These are phyloP conservation scores for Fraxinus baroniana DNA, from an alignment of 305 asterid species.

Conservation along the genomic window DNA sequence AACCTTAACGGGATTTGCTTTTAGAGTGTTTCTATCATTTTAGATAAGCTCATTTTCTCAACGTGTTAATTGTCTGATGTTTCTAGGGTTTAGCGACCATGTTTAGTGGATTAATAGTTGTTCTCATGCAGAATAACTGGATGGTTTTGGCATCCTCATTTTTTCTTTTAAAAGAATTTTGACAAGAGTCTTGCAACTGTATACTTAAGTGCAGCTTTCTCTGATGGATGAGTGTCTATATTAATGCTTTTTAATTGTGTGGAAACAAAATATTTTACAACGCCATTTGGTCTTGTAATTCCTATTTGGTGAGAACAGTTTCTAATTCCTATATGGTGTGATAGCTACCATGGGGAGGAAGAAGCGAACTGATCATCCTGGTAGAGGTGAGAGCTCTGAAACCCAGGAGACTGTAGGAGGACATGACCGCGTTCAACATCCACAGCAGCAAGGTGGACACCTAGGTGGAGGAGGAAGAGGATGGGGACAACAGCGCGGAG, in stretches of 20 bases:
- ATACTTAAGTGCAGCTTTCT: background rate
- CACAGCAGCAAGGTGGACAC: conserved; percentile 48
- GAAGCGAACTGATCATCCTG: conserved; percentile 60
- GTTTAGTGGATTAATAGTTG: background rate
- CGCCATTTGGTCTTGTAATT: background rate
- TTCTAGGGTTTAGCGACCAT: background rate
- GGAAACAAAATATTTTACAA: background rate
- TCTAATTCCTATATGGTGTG: conserved; percentile 17
- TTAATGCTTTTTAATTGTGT: background rate
- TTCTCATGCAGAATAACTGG: background rate
- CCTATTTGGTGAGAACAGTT: background rate
- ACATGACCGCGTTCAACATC: conserved; percentile 53
- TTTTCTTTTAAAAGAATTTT: background rate
- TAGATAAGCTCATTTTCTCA: background rate
- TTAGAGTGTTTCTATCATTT: background rate
- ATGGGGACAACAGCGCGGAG: conserved; percentile 70
- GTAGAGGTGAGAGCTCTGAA: conserved; percentile 61
- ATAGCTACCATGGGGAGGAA: conserved; percentile 69
- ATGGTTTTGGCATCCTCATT: background rate
- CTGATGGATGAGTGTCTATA: background rate
- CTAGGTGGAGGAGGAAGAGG: conserved; percentile 35
- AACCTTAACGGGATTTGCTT: background rate
- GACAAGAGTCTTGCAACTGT: background rate
- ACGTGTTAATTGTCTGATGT: background rate
- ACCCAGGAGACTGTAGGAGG: conserved; percentile 58